Conservation (phyloP, 106 monocot species). For the Dendrobium nobile region DNA sequence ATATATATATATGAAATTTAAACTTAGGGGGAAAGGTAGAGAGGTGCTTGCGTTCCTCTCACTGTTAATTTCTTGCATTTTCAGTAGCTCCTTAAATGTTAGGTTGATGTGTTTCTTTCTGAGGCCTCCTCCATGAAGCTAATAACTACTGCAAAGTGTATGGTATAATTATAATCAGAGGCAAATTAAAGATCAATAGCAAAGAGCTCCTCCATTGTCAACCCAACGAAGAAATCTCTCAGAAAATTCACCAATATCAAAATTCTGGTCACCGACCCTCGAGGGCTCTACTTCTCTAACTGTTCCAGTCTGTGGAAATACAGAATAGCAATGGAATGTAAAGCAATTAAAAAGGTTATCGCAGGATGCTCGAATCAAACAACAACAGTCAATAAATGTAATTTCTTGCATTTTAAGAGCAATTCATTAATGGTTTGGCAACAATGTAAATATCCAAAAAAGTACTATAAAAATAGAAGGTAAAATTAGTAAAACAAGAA, state of each 20-base stretch:
- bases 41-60: not conserved
- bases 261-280: not conserved
- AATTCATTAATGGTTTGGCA: no score
- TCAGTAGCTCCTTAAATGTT: not conserved
- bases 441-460: no score
- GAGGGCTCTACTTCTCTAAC: not conserved
- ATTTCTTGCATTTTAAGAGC: no score
- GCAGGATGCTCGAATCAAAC: no score
- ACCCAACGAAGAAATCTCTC: conserved; percentile 34
- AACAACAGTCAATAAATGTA: no score
- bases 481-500: no score
- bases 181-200: conserved; percentile 9
- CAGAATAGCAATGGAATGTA: not conserved
- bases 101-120: not conserved
- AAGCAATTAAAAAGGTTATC: not conserved
- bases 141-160: not conserved
- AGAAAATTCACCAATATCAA: conserved; percentile 14
- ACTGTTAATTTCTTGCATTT: conserved; percentile 6
- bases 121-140: not conserved
- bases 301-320: not conserved
- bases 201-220: conserved; percentile 21
- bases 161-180: not conserved
- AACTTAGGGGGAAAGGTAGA: not conserved
- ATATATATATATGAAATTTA: not conserved
- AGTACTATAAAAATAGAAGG: no score